Evolutionary conservation across 805 yeast genomes (phyloP).

Genomic region (Candida sithepensis): DNA sequence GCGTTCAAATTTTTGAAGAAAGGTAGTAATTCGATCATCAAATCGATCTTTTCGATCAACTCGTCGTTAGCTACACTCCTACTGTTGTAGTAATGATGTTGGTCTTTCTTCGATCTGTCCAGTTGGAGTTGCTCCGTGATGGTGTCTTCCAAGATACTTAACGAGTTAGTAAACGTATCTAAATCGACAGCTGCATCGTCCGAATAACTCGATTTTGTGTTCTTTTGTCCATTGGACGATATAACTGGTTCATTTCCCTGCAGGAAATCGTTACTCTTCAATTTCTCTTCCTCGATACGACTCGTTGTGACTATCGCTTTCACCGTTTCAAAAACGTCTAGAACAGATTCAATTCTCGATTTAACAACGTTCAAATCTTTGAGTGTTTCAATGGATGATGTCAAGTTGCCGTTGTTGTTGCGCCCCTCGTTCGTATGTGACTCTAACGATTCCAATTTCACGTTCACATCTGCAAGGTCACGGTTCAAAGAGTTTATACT

Average conservation of each 20-base stretch:
- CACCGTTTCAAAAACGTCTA: conserved; percentile 42
- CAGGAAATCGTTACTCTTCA: not conserved
- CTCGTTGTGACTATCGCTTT: conserved; percentile 37
- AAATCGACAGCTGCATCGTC: conserved; percentile 16
- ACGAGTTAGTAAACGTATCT: conserved; percentile 34
- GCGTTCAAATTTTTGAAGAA: conserved; percentile 49
- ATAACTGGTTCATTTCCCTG: not conserved
- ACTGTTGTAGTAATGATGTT: conserved; percentile 16
- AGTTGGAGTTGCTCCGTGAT: conserved; percentile 38
- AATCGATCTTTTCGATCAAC: conserved; percentile 40
- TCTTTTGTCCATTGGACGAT: no score
- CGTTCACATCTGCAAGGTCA: conserved; percentile 37
- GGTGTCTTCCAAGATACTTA: conserved; percentile 43
- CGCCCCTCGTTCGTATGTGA: not conserved
- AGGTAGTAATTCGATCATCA: conserved; percentile 46
- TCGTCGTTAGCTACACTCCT: conserved; percentile 29
- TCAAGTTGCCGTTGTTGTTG: conserved; percentile 2
- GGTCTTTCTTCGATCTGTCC: conserved; percentile 21
- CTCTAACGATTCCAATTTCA: conserved; percentile 18
- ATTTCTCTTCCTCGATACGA: conserved; percentile 13
- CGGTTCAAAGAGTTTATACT: conserved; percentile 54
- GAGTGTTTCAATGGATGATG: conserved; percentile 33
- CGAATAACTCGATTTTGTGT: no score
- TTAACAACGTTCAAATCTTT: conserved; percentile 43
- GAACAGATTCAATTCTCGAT: conserved; percentile 42